Base-by-base conservation (phyloP, 352 stramenopile species). In the Pythium plurisporium region DNA sequence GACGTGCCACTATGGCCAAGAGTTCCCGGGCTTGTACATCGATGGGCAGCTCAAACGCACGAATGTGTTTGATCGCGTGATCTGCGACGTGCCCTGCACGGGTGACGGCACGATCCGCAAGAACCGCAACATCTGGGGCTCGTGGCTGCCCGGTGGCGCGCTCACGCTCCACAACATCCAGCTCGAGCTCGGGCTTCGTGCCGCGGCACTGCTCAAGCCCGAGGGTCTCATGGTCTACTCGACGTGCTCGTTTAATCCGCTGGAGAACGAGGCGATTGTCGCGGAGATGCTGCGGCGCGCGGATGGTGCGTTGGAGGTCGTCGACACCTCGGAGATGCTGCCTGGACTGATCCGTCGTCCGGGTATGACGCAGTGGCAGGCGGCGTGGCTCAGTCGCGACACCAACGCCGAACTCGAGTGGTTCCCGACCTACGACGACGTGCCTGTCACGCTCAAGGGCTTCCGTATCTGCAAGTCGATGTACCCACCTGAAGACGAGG, bases 71-170 rank as follows among this genome's bases (percentile, higher is more conserved):
- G 97, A 99, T 76, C 82, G 95, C 14, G 89, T 99, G 22, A 67
- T 99, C 38, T 98, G 89, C 51, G 97, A 99, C 70, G 98, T 99
- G 33, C 97, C 97, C 6, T 99, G 97, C 78, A 96, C 81, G 15
- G 93, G 97, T 22, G 98, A 99, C 72, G 97, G 96, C 37, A 99
- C 97, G 4, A 80, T 99, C 36, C 82, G 97, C 29, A 99, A 99
- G 75, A 98, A 97, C 66, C 91, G 94, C 29, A 82, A 91, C 26
- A 70, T 98, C 33, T 97, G 94, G 88, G 68, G 80, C 27, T 79
- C 81, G 19, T 99, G 95, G 95, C 82, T 72, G 23, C 84, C 95
- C 2, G 72, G 74, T 20, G 86, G 82, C 23, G 79, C 75, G 17
- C 80, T 98, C 34, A 87, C 73, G 11, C 74, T 99, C 55, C 96